Evolutionary conservation across 805 yeast species (phyloP).

Genomic region (Priceomyces castillae): DNA sequence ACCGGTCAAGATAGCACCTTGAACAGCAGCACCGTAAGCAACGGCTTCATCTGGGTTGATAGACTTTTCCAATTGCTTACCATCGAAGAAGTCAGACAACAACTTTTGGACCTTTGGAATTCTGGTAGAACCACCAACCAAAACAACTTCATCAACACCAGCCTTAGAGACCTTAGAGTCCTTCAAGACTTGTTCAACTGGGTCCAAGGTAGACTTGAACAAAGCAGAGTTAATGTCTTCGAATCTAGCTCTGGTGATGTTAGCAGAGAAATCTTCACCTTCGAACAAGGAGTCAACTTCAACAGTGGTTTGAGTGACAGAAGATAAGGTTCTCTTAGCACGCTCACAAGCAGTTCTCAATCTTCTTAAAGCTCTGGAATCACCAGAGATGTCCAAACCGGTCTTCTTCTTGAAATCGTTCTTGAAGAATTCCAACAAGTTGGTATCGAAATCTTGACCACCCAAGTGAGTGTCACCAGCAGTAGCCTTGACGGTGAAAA

Average conservation of each 20-base stretch:
- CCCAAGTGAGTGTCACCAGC: constrained; percentile 54
- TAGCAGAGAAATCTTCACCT: constrained; percentile 49
- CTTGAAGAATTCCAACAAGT: constrained; percentile 47
- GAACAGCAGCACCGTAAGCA: constrained; percentile 52
- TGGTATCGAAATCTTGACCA: constrained; percentile 53
- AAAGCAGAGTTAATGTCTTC: constrained; percentile 50
- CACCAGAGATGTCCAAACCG: constrained; percentile 44
- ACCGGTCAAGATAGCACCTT: constrained; percentile 51
- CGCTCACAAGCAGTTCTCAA: constrained; percentile 53
- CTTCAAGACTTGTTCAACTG: constrained; percentile 49
- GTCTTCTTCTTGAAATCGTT: constrained; percentile 47
- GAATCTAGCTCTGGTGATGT: constrained; percentile 50
- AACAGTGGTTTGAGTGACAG: constrained; percentile 49
- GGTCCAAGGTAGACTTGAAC: constrained; percentile 49
- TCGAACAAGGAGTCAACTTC: constrained; percentile 50
- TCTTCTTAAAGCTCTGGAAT: constrained; percentile 50
- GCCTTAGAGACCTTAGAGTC: constrained; percentile 44
- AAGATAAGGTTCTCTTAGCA: constrained; percentile 50
- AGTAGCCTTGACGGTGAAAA: constrained; percentile 93
- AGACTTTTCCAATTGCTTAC: constrained; percentile 49
- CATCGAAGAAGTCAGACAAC: constrained; percentile 49
- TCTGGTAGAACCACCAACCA: constrained; percentile 53
- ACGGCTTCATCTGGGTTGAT: constrained; percentile 53
- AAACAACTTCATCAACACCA: constrained; percentile 46
- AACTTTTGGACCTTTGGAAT: constrained; percentile 51